Base-by-base conservation (phyloP, 169 alveolate genomes). In the Eimeria sp. region DNA sequence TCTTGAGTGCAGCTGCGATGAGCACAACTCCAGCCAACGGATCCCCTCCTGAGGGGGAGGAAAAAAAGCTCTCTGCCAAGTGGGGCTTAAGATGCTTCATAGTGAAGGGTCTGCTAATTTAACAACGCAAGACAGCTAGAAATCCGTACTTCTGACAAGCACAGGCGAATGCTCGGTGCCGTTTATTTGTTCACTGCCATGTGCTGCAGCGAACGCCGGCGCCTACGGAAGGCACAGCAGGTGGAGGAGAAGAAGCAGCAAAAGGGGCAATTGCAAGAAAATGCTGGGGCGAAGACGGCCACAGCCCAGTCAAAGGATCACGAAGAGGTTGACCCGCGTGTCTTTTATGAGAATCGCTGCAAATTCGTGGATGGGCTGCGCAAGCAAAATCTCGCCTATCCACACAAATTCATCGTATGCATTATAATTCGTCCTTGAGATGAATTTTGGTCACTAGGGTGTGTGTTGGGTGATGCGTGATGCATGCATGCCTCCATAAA, bases 291-390 rank as follows among this genome's bases (percentile, higher is more conserved):
- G 34, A 61, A 61, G 7, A 7, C n/a, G 40, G 54, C 70, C 18
- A 45, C 40, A 22, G 58, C 83, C 25, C 54, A 63, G 65, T 30
- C 86, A 34, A 61, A 73, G 82, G 90, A 40, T 4, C 63, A 57
- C 18, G 97, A 95, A 94, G 97, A 97, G 65, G 49, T 94, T 73
- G 98, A 97, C 90, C 98, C 98, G 30, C 76, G 97, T 11, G 95
- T 87, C 90, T 97, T 97, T 95, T 94, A 95, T 49, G 96, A 96
- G 54, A 97, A 95, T 91, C 96, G 98, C 57, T 80, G 95, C 83
- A 88, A 76, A 25, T 95, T 92, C n/a, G 82, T 97, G 54, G 96
- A 95, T 72, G 40, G 43, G 40, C 93, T 86, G n/a, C 93, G 93
- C 25, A 40, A 49, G 40, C 58, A 86, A 27, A 58, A 86, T 86